Percentiles rank a stretch among this genome's conserved stretches.
Conservation (phyloP, 1,139 yeast genomes). For the Scheffersomyces segobiensis region DNA sequence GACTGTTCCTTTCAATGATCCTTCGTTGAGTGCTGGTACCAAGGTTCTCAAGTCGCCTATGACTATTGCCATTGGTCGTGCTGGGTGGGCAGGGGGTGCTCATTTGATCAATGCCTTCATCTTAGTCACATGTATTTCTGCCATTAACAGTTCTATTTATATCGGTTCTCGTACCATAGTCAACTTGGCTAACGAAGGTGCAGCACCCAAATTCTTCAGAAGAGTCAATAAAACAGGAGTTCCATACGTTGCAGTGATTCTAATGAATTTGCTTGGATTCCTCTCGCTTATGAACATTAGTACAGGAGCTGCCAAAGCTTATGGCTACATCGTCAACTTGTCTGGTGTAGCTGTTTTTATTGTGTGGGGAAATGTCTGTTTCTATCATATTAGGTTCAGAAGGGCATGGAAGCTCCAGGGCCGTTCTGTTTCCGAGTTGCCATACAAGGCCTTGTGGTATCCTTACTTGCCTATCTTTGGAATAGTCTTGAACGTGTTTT, state of each 20-base stretch:
- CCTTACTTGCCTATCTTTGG: conserved; percentile 58
- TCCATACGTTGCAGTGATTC: conserved; percentile 50
- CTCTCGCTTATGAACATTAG: conserved; percentile 51
- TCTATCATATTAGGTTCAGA: conserved; percentile 50
- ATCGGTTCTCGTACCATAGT: conserved; percentile 54
- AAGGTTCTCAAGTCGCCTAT: conserved; percentile 43
- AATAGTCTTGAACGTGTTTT: conserved; percentile 48
- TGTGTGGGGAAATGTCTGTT: conserved; percentile 50
- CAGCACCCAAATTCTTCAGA: conserved; percentile 46
- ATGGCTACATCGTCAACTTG: conserved; percentile 51
- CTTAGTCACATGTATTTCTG: conserved; percentile 52
- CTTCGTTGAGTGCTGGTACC: conserved; percentile 21
- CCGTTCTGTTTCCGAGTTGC: conserved; percentile 46
- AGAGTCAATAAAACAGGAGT: conserved; percentile 48
- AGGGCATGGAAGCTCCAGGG: conserved; percentile 52
- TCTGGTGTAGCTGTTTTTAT: conserved; percentile 60
- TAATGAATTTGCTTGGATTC: conserved; percentile 50
- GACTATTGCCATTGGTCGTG: conserved; percentile 42
- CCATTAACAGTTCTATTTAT: conserved; percentile 54
- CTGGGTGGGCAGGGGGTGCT: conserved; percentile 53
- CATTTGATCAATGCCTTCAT: conserved; percentile 54
- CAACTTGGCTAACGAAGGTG: conserved; percentile 50
- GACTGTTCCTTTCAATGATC: conserved; percentile 56
- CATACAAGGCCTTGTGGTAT: conserved; percentile 52
- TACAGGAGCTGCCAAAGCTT: conserved; percentile 56